Base-by-base conservation (phyloP, 2,329 filamentous ascomycete genomes). In the Fusarium sp. region DNA sequence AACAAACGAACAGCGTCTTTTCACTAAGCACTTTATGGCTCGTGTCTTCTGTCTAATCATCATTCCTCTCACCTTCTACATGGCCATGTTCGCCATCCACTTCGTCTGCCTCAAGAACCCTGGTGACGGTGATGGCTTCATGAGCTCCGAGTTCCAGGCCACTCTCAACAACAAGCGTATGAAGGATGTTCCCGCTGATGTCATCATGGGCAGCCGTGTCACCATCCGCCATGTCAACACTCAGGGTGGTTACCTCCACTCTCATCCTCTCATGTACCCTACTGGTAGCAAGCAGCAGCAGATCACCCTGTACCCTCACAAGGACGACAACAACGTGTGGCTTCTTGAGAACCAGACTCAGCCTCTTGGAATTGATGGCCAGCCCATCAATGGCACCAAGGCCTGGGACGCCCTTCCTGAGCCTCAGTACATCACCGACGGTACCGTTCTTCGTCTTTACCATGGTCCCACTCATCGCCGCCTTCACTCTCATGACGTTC, bases 91-190 rank as follows among this genome's bases (percentile, higher is more conserved):
- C 80, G 95, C 90, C 60, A 97, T 99, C 79, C 96, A 99, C 87
- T 99, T 99, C 84, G 77, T 95, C 76, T 97, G 94, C 86, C 89
- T 99, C 47, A 90, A 92, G 69, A 99, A 99, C 84, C 96, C 96
- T 35, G 96, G 96, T 69, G 96, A 99, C 59, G 96, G 96, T 62
- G 96, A 99, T 83, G 96, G 96, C 63, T 99, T 99, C 87, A 99
- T 99, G 96, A 98, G 95, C 81, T 98, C 96, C 63, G 96, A 99
- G 81, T 99, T 99, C 87, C 96, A 99, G 85, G 93, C 96, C 38
- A 98, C 96, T 5, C 87, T 99, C 75, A 99, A 98, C 85, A 95
- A 91, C 79, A 99, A 98, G 87, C 92, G 90, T 60, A 99, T 99
- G 96, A 92, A 94, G 81, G 95, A 97, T 83, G 95, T 97, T 10